These are phyloP conservation scores for Yarrowia phangngaensis DNA, from an alignment of 805 yeast genomes.

Conservation along the genomic window DNA sequence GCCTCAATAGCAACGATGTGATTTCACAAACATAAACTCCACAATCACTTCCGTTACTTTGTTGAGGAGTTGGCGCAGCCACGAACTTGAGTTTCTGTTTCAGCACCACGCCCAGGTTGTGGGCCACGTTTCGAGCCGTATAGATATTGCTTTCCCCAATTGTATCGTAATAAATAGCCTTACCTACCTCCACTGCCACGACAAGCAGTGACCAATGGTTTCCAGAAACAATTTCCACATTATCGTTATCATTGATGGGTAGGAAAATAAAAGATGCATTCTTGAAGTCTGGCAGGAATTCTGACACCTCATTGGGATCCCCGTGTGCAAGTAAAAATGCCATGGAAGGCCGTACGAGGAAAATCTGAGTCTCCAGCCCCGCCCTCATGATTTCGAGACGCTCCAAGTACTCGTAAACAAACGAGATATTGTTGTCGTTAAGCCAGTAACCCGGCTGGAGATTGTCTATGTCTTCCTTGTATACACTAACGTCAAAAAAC, in stretches of 20 bases:
- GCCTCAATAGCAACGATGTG: conserved; percentile 34
- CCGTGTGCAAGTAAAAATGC: conserved; percentile 48
- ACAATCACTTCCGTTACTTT: conserved; percentile 49
- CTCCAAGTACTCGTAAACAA: conserved; percentile 57
- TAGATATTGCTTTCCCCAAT: conserved; percentile 46
- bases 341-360: conserved; percentile 57
- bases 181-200: conserved; percentile 47
- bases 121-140: conserved; percentile 40
- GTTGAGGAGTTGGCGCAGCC: conserved; percentile 46
- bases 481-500: conserved; percentile 52
- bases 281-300: conserved; percentile 47
- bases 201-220: conserved; percentile 73
- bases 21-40: conserved; percentile 44
- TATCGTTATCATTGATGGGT: conserved; percentile 66
- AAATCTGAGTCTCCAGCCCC: conserved; percentile 38
- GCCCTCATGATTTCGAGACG: conserved; percentile 33
- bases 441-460: conserved; percentile 67
- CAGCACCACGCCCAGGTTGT: conserved; percentile 38
- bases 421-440: conserved; percentile 63
- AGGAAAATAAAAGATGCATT: conserved; percentile 53
- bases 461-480: conserved; percentile 55
- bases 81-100: conserved; percentile 33
- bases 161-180: conserved; percentile 58
- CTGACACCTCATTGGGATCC: conserved; percentile 43
- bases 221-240: conserved; percentile 61